These are phyloP conservation scores for Hydnomerulius pinastri DNA, from an alignment of 768 basidiomycete genomes.

Conservation along the genomic window DNA sequence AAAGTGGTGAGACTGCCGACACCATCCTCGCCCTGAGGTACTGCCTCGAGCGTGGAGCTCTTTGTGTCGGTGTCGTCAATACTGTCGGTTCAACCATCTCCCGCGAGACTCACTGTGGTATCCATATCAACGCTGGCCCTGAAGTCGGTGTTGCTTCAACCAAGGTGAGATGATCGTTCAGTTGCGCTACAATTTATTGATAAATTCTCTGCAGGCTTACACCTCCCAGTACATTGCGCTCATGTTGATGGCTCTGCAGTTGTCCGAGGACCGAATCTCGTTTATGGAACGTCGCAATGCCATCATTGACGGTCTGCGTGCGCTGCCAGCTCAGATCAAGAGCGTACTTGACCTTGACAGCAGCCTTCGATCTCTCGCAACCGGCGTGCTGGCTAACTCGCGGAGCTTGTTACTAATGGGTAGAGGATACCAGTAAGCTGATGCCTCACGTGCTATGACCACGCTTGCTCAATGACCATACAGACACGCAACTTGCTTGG, in stretches of 20 bases:
- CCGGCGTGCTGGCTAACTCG: conserved; percentile 72
- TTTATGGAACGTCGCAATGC: conserved; percentile 86
- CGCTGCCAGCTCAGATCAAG: conserved; percentile 88
- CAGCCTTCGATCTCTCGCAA: conserved; percentile 78
- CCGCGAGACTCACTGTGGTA: conserved; percentile 98
- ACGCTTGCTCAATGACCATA: not conserved
- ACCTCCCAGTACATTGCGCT: conserved; percentile 99
- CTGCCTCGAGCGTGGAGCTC: conserved; percentile 94
- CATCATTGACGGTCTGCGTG: conserved; percentile 92
- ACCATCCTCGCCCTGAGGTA: conserved; percentile 96
- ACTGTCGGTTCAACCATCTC: conserved; percentile 98
- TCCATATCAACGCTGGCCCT: conserved; percentile 98
- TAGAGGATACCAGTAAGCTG: conserved; percentile 87
- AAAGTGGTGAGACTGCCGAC: conserved; percentile 98
- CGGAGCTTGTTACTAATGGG: conserved; percentile 96
- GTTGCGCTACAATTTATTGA: not conserved
- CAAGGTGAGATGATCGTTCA: conserved; percentile 53
- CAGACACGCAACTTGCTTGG: conserved; percentile 93
- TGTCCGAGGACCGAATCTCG: conserved; percentile 96
- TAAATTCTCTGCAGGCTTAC: conserved; percentile 64
- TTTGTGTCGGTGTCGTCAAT: conserved; percentile 97
- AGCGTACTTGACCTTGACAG: conserved; percentile 80
- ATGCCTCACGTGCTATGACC: no score
- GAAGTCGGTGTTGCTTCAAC: conserved; percentile 99
- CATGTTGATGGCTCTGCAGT: conserved; percentile 97